A percentile compares a stretch with the other conserved stretches of the same genome.
Evolutionary conservation across 73 alveolate genomes (phyloP).

Genomic region (Breviolum minutum): DNA sequence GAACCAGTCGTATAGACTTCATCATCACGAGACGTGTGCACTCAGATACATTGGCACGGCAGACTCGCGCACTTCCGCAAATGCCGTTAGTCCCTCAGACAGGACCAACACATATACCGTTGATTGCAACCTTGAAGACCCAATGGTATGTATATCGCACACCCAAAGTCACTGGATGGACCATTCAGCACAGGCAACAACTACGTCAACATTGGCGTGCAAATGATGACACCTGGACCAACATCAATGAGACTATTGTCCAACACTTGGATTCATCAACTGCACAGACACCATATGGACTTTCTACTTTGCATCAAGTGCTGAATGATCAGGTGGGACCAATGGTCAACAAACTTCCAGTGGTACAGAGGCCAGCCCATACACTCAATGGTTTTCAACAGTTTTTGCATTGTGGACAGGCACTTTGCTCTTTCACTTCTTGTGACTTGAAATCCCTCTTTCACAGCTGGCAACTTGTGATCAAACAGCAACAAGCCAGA

Average conservation of each 20-base stretch:
- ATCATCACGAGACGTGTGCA: not conserved
- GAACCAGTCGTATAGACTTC: not conserved
- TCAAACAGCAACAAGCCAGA: not conserved
- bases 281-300: not conserved
- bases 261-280: not conserved
- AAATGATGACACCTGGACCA: not conserved
- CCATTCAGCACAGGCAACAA: not conserved
- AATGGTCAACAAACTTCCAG: not conserved
- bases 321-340: no score
- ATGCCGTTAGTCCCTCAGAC: not conserved
- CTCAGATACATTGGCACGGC: not conserved
- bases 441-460: not conserved
- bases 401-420: no score
- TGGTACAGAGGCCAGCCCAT: not conserved
- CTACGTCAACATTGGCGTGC: not conserved
- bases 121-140: not conserved
- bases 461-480: not conserved
- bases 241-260: not conserved
- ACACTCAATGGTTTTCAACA: not conserved
- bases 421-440: not conserved
- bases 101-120: not conserved
- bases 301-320: no score
- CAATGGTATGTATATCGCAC: not conserved
- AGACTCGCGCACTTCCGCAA: not conserved
- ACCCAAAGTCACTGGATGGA: not conserved